Conservation (phyloP, 805 yeast genomes). For the Candida tibetensis region DNA sequence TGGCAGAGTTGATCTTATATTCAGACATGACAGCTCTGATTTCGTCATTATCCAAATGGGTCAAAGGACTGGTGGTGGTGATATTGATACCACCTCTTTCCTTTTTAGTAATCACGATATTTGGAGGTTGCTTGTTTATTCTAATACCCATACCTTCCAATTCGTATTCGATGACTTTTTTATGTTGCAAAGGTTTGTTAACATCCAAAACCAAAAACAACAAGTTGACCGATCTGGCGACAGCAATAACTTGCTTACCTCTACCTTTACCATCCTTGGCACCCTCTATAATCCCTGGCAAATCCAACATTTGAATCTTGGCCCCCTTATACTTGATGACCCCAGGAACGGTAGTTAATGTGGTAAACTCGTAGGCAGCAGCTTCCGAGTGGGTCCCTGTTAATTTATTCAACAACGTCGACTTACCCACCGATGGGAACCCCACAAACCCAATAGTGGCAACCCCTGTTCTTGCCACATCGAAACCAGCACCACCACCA, state of each 20-base stretch:
- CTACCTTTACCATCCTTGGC: conserved; percentile 91
- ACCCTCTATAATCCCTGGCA: conserved; percentile 89
- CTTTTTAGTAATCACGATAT: conserved; percentile 85
- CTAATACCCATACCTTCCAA: conserved; percentile 97
- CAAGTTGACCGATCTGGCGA: conserved; percentile 95
- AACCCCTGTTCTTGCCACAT: conserved; percentile 98
- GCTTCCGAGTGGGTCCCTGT: conserved; percentile 97
- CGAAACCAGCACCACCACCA: conserved; percentile 92
- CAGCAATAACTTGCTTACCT: conserved; percentile 97
- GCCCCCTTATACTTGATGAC: conserved; percentile 95
- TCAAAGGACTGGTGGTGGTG: conserved; percentile 89
- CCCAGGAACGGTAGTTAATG: conserved; percentile 97
- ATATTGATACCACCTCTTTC: conserved; percentile 95
- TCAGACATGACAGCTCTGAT: conserved; percentile 95
- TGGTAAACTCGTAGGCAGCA: conserved; percentile 98
- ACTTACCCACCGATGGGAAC: conserved; percentile 93
- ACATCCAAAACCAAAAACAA: conserved; percentile 94
- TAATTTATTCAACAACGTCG: conserved; percentile 78
- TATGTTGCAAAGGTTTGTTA: conserved; percentile 92
- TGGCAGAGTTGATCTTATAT: conserved; percentile 93
- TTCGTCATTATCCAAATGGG: conserved; percentile 89
- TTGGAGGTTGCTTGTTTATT: conserved; percentile 88
- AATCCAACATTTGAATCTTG: conserved; percentile 91
- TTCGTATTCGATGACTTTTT: conserved; percentile 90
- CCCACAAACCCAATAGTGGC: conserved; percentile 98